A percentile compares a stretch with the other conserved stretches of the same genome.
phyloP scores from a whole-genome alignment of 139 green algal genomes.

The Chlorella sp. region DNA sequence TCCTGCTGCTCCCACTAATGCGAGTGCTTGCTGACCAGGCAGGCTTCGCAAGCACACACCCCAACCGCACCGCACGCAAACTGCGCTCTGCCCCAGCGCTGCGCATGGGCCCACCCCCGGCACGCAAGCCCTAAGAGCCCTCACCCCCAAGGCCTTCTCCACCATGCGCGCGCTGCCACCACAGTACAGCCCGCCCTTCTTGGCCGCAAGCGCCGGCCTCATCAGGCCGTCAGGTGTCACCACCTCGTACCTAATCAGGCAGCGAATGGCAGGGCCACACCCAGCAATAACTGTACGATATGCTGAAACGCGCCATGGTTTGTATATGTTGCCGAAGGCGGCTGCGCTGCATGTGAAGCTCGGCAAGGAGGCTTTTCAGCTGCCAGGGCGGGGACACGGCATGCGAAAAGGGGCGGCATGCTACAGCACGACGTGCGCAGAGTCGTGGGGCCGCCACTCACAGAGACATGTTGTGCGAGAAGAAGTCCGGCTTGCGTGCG shows the following conservation, averaged over 20 bases:
- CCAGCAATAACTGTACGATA: too few species aligned
- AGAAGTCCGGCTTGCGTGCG: constrained; percentile 93
- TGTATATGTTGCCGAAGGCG: too few species aligned
- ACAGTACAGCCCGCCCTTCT: constrained; percentile 83
- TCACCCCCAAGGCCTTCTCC: constrained; percentile 73
- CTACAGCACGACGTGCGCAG: too few species aligned
- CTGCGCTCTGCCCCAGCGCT: neutral
- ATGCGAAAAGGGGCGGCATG: too few species aligned
- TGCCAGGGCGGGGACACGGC: too few species aligned
- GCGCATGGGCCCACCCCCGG: too few species aligned
- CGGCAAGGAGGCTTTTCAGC: neutral
- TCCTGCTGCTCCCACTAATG: neutral
- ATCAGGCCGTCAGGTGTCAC: constrained; percentile 93
- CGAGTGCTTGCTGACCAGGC: neutral
- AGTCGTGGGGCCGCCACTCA: constrained; percentile 32
- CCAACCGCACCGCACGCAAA: neutral
- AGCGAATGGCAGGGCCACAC: too few species aligned
- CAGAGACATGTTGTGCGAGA: constrained; percentile 71
- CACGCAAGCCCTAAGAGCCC: too few species aligned
- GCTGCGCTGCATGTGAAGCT: neutral
- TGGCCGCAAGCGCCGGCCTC: constrained; percentile 58
- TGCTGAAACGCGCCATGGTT: too few species aligned
- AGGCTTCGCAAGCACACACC: neutral
- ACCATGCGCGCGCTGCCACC: constrained; percentile 81
- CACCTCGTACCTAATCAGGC: constrained; percentile 56